Evolutionary conservation across 2,329 filamentous ascomycete genomes (phyloP), one percentile per base, ranked within the genome.

Genomic region (Trichoderma koningiopsis): DNA sequence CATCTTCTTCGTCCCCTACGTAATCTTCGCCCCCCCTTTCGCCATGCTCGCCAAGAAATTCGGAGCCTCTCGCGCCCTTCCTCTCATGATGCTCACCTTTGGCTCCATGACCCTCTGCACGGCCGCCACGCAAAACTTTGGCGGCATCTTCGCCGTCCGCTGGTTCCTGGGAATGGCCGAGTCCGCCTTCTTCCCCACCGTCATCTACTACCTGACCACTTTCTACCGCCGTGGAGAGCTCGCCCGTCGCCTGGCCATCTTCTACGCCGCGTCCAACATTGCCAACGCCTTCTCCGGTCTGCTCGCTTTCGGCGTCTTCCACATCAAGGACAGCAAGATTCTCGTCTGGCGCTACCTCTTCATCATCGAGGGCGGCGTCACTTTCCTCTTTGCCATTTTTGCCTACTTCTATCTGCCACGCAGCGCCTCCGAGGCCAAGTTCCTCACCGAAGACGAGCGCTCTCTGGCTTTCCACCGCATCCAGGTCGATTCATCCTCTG

Each of bases 1-100:
- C 72, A 88, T 94, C 72, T 94, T 94, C 82, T 94, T 91, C 78
- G 83, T 93, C 6, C 91, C 91, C 0, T 93, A 91, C 76, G 91
- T 93, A 64, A 76, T 93, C 52, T 90, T 89, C 64, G 91, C 90
- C 0, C 90, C 89, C 0, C 77, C 80, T 10, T 72, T 82, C 1
- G 79, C 80, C 56, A 89, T 93, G 78, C 77, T 91, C 13, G 90
- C 90, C 71, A 94, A 93, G 81, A 89, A 87, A 72, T 92, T 86
- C 74, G 90, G 91, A 0, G 88, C 91, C 0, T 85, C 87, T 62
- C 82, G 85, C 43, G 88, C 92, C 5, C 80, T 94, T n/a, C 89
- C 90, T 0, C 77, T 88, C 59, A 85, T 92, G 82, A 93, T 94
- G 91, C 85, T 91, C 74, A 82, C 78, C 56, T 94, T 92, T 74